Conservation (phyloP, 306 rosid species). For the Phaseolus lunatus region DNA sequence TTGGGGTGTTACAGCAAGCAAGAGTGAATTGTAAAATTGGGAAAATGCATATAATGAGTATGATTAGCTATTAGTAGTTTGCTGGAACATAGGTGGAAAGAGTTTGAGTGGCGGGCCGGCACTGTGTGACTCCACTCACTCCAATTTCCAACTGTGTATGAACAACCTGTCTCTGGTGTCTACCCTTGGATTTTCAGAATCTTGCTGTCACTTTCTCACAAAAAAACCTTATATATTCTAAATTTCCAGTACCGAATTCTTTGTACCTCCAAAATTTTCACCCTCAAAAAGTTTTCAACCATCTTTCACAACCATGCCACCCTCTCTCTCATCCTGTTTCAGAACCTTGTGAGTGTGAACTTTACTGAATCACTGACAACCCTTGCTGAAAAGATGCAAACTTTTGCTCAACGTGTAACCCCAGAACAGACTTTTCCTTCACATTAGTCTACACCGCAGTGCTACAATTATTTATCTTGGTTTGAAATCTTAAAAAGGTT, state of each 20-base stretch:
- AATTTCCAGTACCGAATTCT: slow-evolving; percentile 37
- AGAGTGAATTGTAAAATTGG: background rate
- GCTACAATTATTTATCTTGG: background rate
- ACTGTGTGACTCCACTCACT: slow-evolving; percentile 14
- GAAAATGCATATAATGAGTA: background rate
- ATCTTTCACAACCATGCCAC: slow-evolving; percentile 12
- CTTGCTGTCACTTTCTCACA: slow-evolving; percentile 12
- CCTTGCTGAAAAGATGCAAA: background rate
- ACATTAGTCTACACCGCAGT: background rate
- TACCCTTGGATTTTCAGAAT: slow-evolving; percentile 42
- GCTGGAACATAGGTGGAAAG: background rate
- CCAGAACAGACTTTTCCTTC: background rate
- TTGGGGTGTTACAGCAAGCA: slow-evolving; percentile 17
- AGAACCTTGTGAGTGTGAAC: slow-evolving; percentile 23
- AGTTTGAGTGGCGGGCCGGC: slow-evolving; percentile 6
- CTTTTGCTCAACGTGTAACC: slow-evolving; percentile 3
- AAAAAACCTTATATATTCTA: slow-evolving; percentile 12
- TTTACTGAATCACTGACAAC: slow-evolving; percentile 37
- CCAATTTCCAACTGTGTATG: slow-evolving; percentile 28
- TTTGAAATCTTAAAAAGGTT: slow-evolving; percentile 12
- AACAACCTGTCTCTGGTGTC: slow-evolving; percentile 16
- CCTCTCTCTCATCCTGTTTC: background rate
- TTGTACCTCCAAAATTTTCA: slow-evolving; percentile 16
- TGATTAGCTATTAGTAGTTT: background rate
- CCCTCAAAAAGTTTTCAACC: slow-evolving; percentile 32